These are phyloP conservation scores for Tricholoma furcatifolium DNA, from an alignment of 768 basidiomycete species.

Conservation along the genomic window DNA sequence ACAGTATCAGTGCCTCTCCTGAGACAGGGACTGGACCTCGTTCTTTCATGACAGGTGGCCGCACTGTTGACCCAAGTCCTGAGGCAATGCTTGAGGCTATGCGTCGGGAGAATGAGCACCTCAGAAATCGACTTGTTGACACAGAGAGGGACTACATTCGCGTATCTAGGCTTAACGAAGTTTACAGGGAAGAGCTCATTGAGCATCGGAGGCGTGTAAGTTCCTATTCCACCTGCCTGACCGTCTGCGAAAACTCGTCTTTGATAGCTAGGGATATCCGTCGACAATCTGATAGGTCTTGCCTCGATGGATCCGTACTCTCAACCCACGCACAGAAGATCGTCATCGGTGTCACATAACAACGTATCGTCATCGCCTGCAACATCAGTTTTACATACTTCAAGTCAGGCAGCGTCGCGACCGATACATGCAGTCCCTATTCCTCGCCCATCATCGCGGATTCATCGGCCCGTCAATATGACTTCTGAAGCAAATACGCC, in stretches of 20 bases:
- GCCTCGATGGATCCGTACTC: constrained; percentile 64
- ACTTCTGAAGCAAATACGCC: constrained; percentile 59
- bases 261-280: constrained; percentile 64
- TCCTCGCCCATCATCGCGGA: constrained; percentile 66
- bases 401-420: constrained; percentile 28
- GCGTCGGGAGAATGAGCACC: constrained; percentile 74
- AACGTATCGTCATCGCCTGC: constrained; percentile 48
- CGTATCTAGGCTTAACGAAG: constrained; percentile 72
- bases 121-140: constrained; percentile 64
- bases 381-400: constrained; percentile 39
- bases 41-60: constrained; percentile 24
- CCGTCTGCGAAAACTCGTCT: constrained; percentile 6
- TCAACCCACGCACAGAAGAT: constrained; percentile 67
- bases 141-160: constrained; percentile 79
- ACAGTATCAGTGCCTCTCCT: constrained; percentile 30
- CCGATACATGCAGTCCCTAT: constrained; percentile 66
- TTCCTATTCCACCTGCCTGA: constrained; percentile 13
- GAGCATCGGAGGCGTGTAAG: constrained; percentile 74
- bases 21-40: constrained; percentile 30
- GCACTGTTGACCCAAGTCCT: constrained; percentile 35
- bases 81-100: constrained; percentile 75
- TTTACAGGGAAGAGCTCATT: constrained; percentile 83
- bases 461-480: constrained; percentile 51
- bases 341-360: constrained; percentile 36
- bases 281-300: constrained; percentile 79